Evolutionary conservation across 805 yeast genomes (phyloP).

Genomic region (Suhomyces canberraensis): DNA sequence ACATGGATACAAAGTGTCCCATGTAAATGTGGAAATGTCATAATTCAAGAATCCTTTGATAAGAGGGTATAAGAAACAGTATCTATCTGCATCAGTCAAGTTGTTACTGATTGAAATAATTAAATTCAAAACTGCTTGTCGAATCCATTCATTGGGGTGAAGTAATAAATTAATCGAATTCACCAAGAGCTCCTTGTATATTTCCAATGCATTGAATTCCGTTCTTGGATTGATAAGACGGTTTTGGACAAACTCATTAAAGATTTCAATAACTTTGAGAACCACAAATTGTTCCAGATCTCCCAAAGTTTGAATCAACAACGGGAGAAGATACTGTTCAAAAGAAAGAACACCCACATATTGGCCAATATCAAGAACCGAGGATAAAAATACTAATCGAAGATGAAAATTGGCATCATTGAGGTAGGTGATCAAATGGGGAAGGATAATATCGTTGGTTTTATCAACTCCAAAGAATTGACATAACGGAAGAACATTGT

Average conservation of each 20-base stretch:
- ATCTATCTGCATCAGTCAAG: constrained; percentile 71
- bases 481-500: constrained; percentile 74
- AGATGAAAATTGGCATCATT: constrained; percentile 73
- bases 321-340: constrained; percentile 85
- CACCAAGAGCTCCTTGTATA: constrained; percentile 33
- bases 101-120: constrained; percentile 60
- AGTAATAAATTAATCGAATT: constrained; percentile 53
- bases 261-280: constrained; percentile 55
- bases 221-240: constrained; percentile 31
- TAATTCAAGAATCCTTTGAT: constrained; percentile 72
- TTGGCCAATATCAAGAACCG: constrained; percentile 71
- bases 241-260: constrained; percentile 28
- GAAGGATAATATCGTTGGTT: constrained; percentile 82
- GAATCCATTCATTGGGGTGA: constrained; percentile 86
- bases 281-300: constrained; percentile 85
- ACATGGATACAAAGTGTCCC: constrained; percentile 65
- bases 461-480: constrained; percentile 81
- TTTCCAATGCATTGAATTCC: constrained; percentile 37
- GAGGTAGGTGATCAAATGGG: constrained; percentile 87
- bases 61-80: constrained; percentile 80
- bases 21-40: constrained; percentile 66
- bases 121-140: constrained; percentile 63
- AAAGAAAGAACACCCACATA: constrained; percentile 78
- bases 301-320: constrained; percentile 74
- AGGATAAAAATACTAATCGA: constrained; percentile 65